Evolutionary conservation across 2,329 filamentous ascomycete genomes (phyloP).

Genomic region (Cladosporium cucumerinum): DNA sequence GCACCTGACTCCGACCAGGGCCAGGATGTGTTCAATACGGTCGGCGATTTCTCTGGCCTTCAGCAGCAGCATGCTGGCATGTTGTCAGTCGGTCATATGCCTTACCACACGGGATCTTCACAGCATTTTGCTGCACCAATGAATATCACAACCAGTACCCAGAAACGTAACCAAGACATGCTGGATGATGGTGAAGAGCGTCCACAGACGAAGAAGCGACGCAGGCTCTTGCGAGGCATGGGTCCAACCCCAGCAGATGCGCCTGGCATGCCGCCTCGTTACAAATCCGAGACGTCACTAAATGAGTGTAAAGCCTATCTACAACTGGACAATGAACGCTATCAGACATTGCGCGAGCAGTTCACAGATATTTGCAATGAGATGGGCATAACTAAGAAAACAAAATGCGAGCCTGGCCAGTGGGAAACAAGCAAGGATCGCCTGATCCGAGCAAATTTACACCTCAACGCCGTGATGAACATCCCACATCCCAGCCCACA

Average conservation of each 20-base stretch:
- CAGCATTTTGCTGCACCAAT: not conserved
- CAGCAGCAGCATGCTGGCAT: not conserved
- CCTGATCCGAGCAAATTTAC: conserved; percentile 61
- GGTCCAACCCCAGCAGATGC: conserved; percentile 65
- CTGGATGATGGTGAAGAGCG: conserved; percentile 55
- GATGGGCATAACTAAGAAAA: conserved; percentile 70
- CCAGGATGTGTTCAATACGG: not conserved
- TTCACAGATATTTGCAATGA: conserved; percentile 70
- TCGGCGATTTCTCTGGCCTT: not conserved
- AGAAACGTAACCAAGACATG: not conserved
- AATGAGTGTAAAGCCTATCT: conserved; percentile 73
- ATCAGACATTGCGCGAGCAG: conserved; percentile 61
- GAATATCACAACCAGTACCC: not conserved
- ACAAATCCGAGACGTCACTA: conserved; percentile 78
- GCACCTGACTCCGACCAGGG: not conserved
- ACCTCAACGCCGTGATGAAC: conserved; percentile 60
- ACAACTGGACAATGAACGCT: conserved; percentile 59
- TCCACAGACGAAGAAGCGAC: conserved; percentile 62
- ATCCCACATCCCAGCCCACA: conserved; percentile 57
- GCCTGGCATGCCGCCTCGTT: conserved; percentile 62
- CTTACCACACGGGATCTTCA: not conserved
- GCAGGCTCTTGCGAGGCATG: conserved; percentile 66
- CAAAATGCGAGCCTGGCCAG: conserved; percentile 65
- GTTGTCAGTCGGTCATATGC: not conserved
- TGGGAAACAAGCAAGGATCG: conserved; percentile 70